Percentiles rank a stretch among this genome's conserved stretches.
phyloP scores from a whole-genome alignment of 192 early-diverging fungal species.

The Coemansia guatemalensis region DNA sequence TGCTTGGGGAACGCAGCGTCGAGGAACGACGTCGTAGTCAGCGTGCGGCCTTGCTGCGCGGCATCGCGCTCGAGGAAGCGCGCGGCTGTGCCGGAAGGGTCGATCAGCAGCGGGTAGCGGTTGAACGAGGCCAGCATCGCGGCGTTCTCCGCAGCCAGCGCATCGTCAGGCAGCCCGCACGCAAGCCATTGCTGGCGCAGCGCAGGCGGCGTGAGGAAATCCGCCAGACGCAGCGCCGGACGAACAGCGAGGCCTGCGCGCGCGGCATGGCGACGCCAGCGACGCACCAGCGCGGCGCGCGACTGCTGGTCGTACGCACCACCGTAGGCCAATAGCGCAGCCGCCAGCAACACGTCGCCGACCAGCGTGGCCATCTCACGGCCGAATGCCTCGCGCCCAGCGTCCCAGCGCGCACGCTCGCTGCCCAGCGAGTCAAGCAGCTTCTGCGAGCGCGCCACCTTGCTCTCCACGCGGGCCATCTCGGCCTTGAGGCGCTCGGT shows the following conservation, averaged over 20 bases:
- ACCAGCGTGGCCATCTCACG: conserved; percentile 97
- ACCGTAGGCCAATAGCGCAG: conserved; percentile 95
- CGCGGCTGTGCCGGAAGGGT: conserved; percentile 93
- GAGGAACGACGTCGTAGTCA: conserved; percentile 95
- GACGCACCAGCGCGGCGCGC: conserved; percentile 73
- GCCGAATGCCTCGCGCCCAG: conserved; percentile 86
- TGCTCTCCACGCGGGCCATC: conserved; percentile 89
- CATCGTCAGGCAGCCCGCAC: conserved; percentile 80
- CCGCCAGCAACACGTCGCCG: conserved; percentile 89
- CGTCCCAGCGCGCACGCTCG: conserved; percentile 92
- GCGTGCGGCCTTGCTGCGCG: conserved; percentile 57
- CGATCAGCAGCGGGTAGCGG: conserved; percentile 96
- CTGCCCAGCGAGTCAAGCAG: conserved; percentile 87
- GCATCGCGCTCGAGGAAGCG: conserved; percentile 76
- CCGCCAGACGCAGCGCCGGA: conserved; percentile 77
- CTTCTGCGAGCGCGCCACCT: conserved; percentile 88
- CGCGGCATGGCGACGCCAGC: conserved; percentile 72
- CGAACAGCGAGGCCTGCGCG: conserved; percentile 56
- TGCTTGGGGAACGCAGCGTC: conserved; percentile 97
- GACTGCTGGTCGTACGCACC: conserved; percentile 99
- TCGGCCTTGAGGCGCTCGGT: conserved; percentile 86
- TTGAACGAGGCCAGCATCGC: conserved; percentile 95
- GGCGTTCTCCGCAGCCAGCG: conserved; percentile 95
- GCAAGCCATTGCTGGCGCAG: conserved; percentile 89
- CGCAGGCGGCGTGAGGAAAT: conserved; percentile 90